phyloP scores from a whole-genome alignment of 805 yeast species.

The Kregervanrija pseudodelftensis region DNA sequence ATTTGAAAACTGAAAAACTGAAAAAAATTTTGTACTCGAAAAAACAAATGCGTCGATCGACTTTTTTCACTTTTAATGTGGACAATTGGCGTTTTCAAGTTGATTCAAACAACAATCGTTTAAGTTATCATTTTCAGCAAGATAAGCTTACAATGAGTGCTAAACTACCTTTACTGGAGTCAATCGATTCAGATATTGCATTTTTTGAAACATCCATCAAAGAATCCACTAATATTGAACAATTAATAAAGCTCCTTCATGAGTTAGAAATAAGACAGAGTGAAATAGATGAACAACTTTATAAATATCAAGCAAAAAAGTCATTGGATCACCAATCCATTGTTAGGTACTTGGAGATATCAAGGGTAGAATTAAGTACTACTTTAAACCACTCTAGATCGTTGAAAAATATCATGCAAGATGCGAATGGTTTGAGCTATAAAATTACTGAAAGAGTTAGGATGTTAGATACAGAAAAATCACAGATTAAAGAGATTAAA shows the following conservation, averaged over 20 bases:
- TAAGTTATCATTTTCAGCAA: too few relatives aligned
- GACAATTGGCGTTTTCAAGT: too few relatives aligned
- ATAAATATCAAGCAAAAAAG: conserved; percentile 22
- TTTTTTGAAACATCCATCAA: conserved; percentile 16
- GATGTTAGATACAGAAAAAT: conserved; percentile 61
- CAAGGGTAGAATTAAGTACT: conserved; percentile 56
- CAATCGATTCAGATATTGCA: not conserved
- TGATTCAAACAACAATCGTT: too few relatives aligned
- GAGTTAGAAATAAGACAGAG: conserved; percentile 20
- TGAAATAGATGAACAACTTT: conserved; percentile 19
- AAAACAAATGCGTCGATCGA: too few relatives aligned
- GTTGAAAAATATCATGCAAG: conserved; percentile 44
- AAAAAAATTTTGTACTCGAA: too few relatives aligned
- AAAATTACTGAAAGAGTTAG: conserved; percentile 64
- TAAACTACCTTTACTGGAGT: too few relatives aligned
- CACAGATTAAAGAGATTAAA: conserved; percentile 53
- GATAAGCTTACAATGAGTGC: too few relatives aligned
- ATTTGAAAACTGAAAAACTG: too few relatives aligned
- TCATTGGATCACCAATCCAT: conserved; percentile 31
- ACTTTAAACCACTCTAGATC: conserved; percentile 51
- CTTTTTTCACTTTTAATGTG: too few relatives aligned
- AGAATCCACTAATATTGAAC: conserved; percentile 18
- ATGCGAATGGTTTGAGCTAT: conserved; percentile 59
- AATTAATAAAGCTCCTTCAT: conserved; percentile 15
- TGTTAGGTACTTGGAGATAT: conserved; percentile 45